These are phyloP conservation scores for Fraxinus greggii DNA, from an alignment of 305 asterid genomes.

Conservation along the genomic window DNA sequence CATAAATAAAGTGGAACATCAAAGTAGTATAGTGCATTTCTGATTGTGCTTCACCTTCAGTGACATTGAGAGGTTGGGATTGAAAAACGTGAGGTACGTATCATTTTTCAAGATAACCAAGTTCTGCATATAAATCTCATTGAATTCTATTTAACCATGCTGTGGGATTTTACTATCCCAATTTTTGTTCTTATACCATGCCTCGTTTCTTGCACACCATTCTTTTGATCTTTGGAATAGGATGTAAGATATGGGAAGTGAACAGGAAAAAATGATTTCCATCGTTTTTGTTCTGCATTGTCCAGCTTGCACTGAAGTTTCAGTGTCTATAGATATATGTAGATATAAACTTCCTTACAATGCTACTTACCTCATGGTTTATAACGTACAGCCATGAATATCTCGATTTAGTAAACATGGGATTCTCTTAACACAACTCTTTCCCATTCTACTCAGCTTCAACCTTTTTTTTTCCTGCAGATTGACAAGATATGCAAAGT, in stretches of 20 bases:
- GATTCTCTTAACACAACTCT: neutral
- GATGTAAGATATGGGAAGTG: neutral
- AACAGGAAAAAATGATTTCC: neutral
- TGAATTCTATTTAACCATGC: neutral
- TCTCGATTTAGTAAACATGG: neutral
- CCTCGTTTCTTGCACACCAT: neutral
- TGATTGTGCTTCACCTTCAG: neutral
- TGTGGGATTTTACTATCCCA: neutral
- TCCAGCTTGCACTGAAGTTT: neutral
- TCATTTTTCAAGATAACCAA: neutral
- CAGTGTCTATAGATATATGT: neutral
- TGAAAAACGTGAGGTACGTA: neutral
- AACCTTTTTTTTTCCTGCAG: slow-evolving; percentile 36
- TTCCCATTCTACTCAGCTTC: slow-evolving; percentile 11
- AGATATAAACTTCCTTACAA: neutral
- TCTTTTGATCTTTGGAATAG: neutral
- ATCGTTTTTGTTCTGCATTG: neutral
- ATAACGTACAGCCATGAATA: neutral
- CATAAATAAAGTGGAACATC: neutral
- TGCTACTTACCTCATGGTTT: neutral
- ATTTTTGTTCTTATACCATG: neutral
- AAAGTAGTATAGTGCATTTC: neutral
- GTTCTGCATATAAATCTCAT: neutral
- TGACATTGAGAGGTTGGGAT: neutral
- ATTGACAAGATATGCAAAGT: slow-evolving; percentile 86